Conservation (phyloP, 169 alveolate genomes). For the Plasmodium fragile region DNA sequence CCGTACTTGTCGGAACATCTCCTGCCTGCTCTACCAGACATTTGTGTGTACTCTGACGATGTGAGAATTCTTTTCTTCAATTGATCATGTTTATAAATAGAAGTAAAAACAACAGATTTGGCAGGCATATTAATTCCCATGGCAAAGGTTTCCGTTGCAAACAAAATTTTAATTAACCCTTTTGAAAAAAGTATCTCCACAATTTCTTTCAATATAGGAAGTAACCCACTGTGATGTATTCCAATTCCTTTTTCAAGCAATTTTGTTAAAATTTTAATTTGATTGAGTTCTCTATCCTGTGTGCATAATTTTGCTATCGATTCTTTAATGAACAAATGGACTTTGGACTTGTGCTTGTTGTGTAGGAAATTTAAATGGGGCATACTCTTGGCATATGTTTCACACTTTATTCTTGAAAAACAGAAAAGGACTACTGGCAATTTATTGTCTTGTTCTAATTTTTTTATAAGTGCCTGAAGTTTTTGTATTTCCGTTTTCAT, state of each 20-base stretch:
- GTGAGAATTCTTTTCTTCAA: conserved; percentile 88
- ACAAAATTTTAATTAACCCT: conserved; percentile 96
- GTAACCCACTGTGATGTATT: conserved; percentile 98
- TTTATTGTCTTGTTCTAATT: conserved; percentile 88
- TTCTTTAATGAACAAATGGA: conserved; percentile 89
- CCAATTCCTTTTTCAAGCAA: conserved; percentile 96
- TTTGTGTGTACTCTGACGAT: conserved; percentile 98
- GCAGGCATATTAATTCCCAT: conserved; percentile 99
- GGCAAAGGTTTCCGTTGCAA: conserved; percentile 99
- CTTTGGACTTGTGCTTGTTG: conserved; percentile 89
- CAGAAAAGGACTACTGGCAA: conserved; percentile 97
- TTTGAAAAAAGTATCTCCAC: conserved; percentile 97
- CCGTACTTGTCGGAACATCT: conserved; percentile 98
- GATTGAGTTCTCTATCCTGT: conserved; percentile 93
- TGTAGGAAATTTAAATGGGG: conserved; percentile 88
- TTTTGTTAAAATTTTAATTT: conserved; percentile 87
- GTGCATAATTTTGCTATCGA: conserved; percentile 87
- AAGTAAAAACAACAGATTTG: conserved; percentile 96
- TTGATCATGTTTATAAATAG: conserved; percentile 95
- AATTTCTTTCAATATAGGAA: conserved; percentile 98
- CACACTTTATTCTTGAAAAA: conserved; percentile 94
- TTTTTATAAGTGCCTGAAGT: conserved; percentile 84
- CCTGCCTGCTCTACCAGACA: conserved; percentile 99
- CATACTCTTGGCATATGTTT: conserved; percentile 91
- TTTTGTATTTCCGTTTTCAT: conserved; percentile 88